Evolutionary conservation across 768 basidiomycete genomes (phyloP), one percentile per base, ranked within the genome.

Genomic region (Flagelloscypha sp.): DNA sequence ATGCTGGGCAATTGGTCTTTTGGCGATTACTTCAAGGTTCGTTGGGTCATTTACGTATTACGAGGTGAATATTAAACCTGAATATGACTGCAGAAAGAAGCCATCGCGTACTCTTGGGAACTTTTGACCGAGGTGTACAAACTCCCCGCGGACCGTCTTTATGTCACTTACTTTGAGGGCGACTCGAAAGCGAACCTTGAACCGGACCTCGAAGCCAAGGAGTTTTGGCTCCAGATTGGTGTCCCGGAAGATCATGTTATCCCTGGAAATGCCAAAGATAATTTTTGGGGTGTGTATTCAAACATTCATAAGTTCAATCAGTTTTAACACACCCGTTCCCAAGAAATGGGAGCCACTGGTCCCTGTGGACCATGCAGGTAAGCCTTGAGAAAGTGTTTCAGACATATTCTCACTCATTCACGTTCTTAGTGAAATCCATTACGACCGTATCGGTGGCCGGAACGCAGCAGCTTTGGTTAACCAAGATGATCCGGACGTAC

Each of bases 1-100:
- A 99, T 99, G 95, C 63, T 99, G 44, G 95, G 95, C 24, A 99
- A 99, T 58, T 99, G 95, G 95, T 97, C 93, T 4, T 99, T 98
- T 48, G 95, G 95, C 0, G 93, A 99, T 59, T 99, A 99, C 66
- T 99, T 99, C 79, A 99, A 99, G 77, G 93, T 77, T 34, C 29
- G 56, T 48, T 27, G n/a, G n/a, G n/a, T n/a, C n/a, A n/a, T n/a
- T n/a, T n/a, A n/a, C n/a, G n/a, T 31, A 22, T 12, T 27, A 3
- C 30, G 6, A 23, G n/a, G n/a, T n/a, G n/a, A n/a, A n/a, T n/a
- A n/a, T n/a, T n/a, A n/a, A n/a, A n/a, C n/a, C n/a, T n/a, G n/a
- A n/a, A n/a, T n/a, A n/a, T n/a, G 24, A 22, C 24, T 18, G 4
- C 55, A 94, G 93, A 81, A 83, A 74, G 95, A 98, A 45, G 94